Base-by-base conservation (phyloP, 306 rosid genomes). In the Castanospermum australe region DNA sequence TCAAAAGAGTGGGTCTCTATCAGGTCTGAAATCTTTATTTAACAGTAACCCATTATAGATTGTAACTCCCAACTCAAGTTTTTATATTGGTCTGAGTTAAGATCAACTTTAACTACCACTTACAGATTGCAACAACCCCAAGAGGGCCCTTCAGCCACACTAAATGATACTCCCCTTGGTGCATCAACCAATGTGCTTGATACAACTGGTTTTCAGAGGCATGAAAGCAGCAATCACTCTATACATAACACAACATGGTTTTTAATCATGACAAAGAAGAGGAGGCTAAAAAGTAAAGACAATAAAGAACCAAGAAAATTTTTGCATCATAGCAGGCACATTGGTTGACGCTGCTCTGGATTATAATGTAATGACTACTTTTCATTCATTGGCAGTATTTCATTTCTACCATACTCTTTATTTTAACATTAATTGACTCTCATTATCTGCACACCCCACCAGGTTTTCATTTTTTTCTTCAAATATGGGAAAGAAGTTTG, bases 131-230 rank as follows among this genome's bases (percentile, higher is more conserved):
- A 38, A 74, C 39, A 65, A 35, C 60, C 68, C 75, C 61, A 54
- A 50, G 61, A 69, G 51, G 44, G 22, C 22, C 57, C 73, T 62
- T 72, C 73, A 62, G 22, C 78, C 67, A 83, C 84, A 48, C 54
- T 50, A 25, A 70, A 57, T 39, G 84, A 67, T 45, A 61, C 78
- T 66, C 39, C 57, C 79, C 83, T 59, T 55, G 42, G 76, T 64
- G 65, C 83, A 56, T 71, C 67, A 71, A 50, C 68, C 68, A 39
- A 82, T 33, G 61, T 76, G 76, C 74, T 79, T 79, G 78, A 79
- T 68, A 48, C 54, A 73, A 51, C 74, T 21, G 73, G 41, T 79
- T 83, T 69, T 73, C 35, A 66, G 74, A 22, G 44, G 57, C 67
- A 70, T 60, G 64, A 61, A 73, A 84, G 50, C 10, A 35, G 60